Base-by-base conservation (phyloP, 805 yeast species). In the Teunomyces tritomae region DNA sequence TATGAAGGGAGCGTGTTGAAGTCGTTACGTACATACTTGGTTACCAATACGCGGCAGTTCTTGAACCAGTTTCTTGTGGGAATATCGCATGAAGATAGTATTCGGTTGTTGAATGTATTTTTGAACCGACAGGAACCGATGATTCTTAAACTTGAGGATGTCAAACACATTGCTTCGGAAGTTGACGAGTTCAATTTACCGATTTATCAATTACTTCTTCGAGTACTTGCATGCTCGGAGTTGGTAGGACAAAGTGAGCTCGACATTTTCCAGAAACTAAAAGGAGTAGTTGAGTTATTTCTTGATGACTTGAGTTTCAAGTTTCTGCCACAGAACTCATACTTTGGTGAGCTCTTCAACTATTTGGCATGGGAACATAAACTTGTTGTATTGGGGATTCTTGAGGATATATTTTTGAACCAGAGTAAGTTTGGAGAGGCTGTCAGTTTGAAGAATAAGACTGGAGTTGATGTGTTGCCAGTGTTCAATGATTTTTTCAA, bases 401-500 rank as follows among this genome's bases (percentile, higher is more conserved):
- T 72, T 20, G 73, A 71, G 42, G 50, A 54, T 5, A 46, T 54
- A 4, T 65, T 70, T 28, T 57, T 73, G 20, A 51, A 43, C 2
- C 13, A 48, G 4, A 33, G 39, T 24, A 28, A 26, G 8, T 11
- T 28, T 8, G 39, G 17, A 8, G n/a, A 14, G n/a, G 16, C 7
- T 4, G 17, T 43, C 14, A 37, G n/a, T 9, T 32, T 41, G 27
- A 34, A 46, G 8, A 30, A 43, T 11, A 20, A 11, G 11, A 10
- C 17, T n/a, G 46, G 42, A 1, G 16, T 33, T 5, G 54, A 74
- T 49, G 51, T 73, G 39, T 55, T 78, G 1, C 70, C 73, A 0
- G 59, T 64, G 10, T 59, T 79, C 41, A 69, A 67, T 44, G 79
- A 74, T 52, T 74, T 70, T 43, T 73, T 79, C 44, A 71, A 73